Evolutionary conservation across 352 stramenopile genomes (phyloP).

Genomic region (Globisporangium middletonii): DNA sequence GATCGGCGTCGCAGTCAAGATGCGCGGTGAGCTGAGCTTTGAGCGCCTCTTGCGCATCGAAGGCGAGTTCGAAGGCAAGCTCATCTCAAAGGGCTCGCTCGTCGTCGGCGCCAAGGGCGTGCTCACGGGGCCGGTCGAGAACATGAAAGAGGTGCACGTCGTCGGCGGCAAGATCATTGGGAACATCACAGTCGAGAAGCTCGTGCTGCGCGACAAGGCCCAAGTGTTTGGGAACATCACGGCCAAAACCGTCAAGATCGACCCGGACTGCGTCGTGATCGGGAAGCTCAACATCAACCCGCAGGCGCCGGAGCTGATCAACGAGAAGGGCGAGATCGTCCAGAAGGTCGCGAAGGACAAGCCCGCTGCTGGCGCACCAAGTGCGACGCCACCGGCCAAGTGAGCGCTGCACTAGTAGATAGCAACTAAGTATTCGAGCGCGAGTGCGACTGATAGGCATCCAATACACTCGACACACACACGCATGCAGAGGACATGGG

Average conservation of each 20-base stretch:
- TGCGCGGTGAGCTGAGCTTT: conserved; percentile 89
- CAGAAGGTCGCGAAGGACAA: conserved; percentile 22
- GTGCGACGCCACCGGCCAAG: neutral
- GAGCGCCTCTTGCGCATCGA: conserved; percentile 86
- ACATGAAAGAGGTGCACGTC: conserved; percentile 87
- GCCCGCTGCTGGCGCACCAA: neutral
- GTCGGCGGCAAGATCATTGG: conserved; percentile 82
- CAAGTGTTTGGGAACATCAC: conserved; percentile 88
- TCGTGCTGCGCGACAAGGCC: conserved; percentile 81
- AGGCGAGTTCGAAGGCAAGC: conserved; percentile 85
- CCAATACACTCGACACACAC: conserved; percentile 4
- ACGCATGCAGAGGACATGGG: conserved; percentile 3
- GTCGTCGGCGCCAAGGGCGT: conserved; percentile 80
- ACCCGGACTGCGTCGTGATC: conserved; percentile 83
- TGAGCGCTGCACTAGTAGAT: neutral
- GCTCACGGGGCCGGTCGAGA: conserved; percentile 75
- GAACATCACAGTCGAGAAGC: conserved; percentile 81
- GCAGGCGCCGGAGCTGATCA: conserved; percentile 77
- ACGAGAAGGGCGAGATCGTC: conserved; percentile 75
- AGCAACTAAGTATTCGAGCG: neutral
- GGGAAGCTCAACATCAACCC: conserved; percentile 85
- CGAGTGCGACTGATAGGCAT: conserved; percentile 5
- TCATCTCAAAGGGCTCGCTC: conserved; percentile 86
- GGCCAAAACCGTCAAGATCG: conserved; percentile 86
- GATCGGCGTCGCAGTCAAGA: conserved; percentile 77